Evolutionary conservation across 345 rosid genomes (phyloP).

Genomic region (Pugionium dolabratum): DNA sequence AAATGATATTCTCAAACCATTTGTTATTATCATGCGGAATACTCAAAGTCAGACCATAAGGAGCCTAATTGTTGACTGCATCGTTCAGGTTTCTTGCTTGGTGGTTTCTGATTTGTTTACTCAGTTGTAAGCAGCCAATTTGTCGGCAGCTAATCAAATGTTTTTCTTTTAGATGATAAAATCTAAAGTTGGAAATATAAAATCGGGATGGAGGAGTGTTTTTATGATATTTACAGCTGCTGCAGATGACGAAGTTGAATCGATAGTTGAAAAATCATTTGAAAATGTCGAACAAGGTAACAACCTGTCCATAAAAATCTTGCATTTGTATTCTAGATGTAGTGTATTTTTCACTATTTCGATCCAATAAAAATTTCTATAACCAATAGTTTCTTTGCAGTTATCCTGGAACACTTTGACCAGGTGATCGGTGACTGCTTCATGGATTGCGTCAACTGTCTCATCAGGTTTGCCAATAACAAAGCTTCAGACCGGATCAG

Average conservation of each 20-base stretch:
- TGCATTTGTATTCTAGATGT: constrained; percentile 14
- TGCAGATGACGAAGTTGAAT: constrained; percentile 82
- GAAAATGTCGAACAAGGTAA: constrained; percentile 94
- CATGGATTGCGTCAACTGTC: constrained; percentile 98
- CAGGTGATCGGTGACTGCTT: constrained; percentile 98
- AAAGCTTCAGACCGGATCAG: constrained; percentile 90
- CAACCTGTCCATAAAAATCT: constrained; percentile 19
- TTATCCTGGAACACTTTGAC: constrained; percentile 97
- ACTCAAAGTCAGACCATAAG: constrained; percentile 75
- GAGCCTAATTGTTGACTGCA: constrained; percentile 89
- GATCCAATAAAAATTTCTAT: constrained; percentile 33
- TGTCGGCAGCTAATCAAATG: constrained; percentile 25
- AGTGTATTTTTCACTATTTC: constrained; percentile 25
- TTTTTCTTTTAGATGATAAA: constrained; percentile 72
- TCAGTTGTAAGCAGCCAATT: constrained; percentile 15
- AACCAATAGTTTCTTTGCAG: constrained; percentile 58
- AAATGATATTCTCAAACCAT: constrained; percentile 93
- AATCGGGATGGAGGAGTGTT: constrained; percentile 94
- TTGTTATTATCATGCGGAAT: constrained; percentile 85
- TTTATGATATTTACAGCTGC: constrained; percentile 93
- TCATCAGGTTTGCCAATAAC: constrained; percentile 93
- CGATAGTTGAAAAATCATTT: constrained; percentile 87
- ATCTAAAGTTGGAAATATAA: constrained; percentile 90
- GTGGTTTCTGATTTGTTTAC: constrained; percentile 24
- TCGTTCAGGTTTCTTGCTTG: constrained; percentile 64